phyloP scores from a whole-genome alignment of 2,329 filamentous ascomycete genomes.

The Colletotrichum filicis region DNA sequence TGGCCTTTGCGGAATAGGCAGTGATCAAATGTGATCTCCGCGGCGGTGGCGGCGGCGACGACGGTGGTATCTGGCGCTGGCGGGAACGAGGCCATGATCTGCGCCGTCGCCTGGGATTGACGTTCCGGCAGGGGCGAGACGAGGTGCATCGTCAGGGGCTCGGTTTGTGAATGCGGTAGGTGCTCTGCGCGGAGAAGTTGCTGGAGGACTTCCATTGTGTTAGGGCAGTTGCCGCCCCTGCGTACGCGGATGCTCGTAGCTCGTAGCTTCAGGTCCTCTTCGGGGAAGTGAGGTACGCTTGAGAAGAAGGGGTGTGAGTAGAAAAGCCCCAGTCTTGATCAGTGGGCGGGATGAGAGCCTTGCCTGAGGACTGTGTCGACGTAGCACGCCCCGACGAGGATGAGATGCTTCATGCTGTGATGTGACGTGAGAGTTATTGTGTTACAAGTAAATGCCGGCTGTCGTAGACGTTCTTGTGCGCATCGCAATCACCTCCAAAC shows the following conservation, averaged over 20 bases:
- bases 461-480: neutral
- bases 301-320: neutral
- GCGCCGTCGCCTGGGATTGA: conserved; percentile 59
- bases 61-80: conserved; percentile 52
- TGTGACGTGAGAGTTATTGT: neutral
- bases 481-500: neutral
- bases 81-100: conserved; percentile 66
- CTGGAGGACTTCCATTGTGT: conserved; percentile 76
- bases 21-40: conserved; percentile 59
- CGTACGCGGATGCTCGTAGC: conserved; percentile 68
- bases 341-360: conserved; percentile 40
- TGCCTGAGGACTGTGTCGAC: conserved; percentile 77
- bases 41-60: conserved; percentile 16
- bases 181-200: conserved; percentile 60
- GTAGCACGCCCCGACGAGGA: conserved; percentile 76
- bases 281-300: conserved; percentile 74
- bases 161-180: conserved; percentile 2
- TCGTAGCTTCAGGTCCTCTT: conserved; percentile 78
- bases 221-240: conserved; percentile 79
- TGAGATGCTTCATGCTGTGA: conserved; percentile 63
- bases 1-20: conserved; percentile 70
- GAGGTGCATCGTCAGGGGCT: conserved; percentile 51
- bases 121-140: conserved; percentile 65
- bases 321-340: no score
- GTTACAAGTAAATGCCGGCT: neutral